A percentile compares a stretch with the other conserved stretches of the same genome.
Conservation (phyloP, 2,329 filamentous ascomycete species). For the Curvularia verruculosa region DNA sequence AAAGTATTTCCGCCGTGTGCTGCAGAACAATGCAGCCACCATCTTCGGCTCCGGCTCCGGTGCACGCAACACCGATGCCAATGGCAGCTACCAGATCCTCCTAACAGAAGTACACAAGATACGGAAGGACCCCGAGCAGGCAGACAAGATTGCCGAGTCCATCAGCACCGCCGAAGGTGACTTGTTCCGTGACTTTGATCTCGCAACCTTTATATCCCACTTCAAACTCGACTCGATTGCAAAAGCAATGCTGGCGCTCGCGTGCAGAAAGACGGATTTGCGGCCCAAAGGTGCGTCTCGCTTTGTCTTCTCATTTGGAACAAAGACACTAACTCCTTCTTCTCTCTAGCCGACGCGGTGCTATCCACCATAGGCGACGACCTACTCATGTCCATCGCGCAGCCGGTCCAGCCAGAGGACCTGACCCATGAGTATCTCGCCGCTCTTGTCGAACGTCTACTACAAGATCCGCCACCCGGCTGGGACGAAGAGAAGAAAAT, state of each 20-base stretch:
- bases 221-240: slow-evolving; percentile 90
- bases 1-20: slow-evolving; percentile 91
- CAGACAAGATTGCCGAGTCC: slow-evolving; percentile 88
- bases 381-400: slow-evolving; percentile 78
- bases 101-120: slow-evolving; percentile 86
- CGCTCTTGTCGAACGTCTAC: slow-evolving; percentile 81
- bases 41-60: slow-evolving; percentile 83
- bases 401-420: slow-evolving; percentile 67
- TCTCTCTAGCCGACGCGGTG: slow-evolving; percentile 78
- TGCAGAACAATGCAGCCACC: slow-evolving; percentile 87
- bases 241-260: slow-evolving; percentile 85
- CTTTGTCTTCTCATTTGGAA: background rate
- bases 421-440: slow-evolving; percentile 74
- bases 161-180: slow-evolving; percentile 91
- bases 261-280: slow-evolving; percentile 84
- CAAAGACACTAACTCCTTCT: slow-evolving; percentile 25
- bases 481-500: slow-evolving; percentile 78
- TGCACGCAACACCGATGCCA: slow-evolving; percentile 73
- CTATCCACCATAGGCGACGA: slow-evolving; percentile 77
- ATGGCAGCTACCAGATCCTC: slow-evolving; percentile 83
- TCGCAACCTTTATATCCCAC: slow-evolving; percentile 94
- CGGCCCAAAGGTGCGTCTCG: slow-evolving; percentile 78
- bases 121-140: slow-evolving; percentile 77
- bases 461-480: slow-evolving; percentile 83
- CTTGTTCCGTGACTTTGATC: slow-evolving; percentile 92